Base-by-base conservation (phyloP, 768 basidiomycete genomes). In the Lactarius quietus region DNA sequence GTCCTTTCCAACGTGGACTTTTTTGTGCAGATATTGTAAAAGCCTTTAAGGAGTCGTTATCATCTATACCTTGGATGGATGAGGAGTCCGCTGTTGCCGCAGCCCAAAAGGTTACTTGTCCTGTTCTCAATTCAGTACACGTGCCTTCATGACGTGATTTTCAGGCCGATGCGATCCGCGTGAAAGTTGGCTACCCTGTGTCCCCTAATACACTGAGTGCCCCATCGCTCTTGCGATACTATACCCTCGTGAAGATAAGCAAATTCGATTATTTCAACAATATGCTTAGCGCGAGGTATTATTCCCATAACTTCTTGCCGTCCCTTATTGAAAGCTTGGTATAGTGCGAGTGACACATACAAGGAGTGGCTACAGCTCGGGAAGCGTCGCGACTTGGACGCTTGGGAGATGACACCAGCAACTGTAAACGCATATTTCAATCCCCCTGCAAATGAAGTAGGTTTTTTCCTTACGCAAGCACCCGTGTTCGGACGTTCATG, bases 101-200 rank as follows among this genome's bases (percentile, higher is more conserved):
- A 6, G 86, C 87, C 17, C 84, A 88, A 72, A 98, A 98, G 82
- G 92, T 88, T 31, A 64, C 20, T 14, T 31, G 17, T 33, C 31
- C 72, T 58, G 45, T 33, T 41, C 68, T 68, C 59, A 28, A 9
- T 58, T 3, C n/a, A n/a, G 20, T 39, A 35, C 36, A 15, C 6
- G 64, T 55, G 38, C 62, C 64, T 57, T 64, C 63, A 31, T 68
- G 39, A 68, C 70, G 14, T 20, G 23, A 57, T 29, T 33, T 35
- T 6, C 23, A 90, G 89, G 93, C 92, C 17, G 83, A 89, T 72
- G 85, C 86, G 0, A 88, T 95, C 66, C 85, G 87, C 33, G 84
- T 93, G 74, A 96, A 98, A 81, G 91, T 99, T 67, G 97, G 97
- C 63, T 98, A 88, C 77, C 96, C 97, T 1, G 72, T 88, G 14